Conservation (phyloP, 352 stramenopile genomes). For the Peronospora destructor region DNA sequence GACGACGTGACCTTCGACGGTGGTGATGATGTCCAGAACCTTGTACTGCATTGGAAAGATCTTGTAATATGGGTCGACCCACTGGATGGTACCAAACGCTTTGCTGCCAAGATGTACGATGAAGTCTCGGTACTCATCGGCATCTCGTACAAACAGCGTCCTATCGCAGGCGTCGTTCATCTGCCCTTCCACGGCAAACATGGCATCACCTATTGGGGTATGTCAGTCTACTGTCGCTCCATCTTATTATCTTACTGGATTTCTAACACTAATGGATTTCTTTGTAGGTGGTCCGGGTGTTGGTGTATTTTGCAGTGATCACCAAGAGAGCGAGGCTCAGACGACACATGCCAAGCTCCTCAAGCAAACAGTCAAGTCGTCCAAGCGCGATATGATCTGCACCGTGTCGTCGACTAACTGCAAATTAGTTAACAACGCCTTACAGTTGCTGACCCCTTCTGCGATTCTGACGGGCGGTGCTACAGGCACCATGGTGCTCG, state of each 20-base stretch:
- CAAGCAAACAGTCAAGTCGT: conserved; percentile 23
- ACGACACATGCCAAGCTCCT: conserved; percentile 26
- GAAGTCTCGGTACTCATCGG: conserved; percentile 75
- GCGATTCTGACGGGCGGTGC: conserved; percentile 45
- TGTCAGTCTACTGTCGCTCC: not conserved
- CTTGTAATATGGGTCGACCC: conserved; percentile 78
- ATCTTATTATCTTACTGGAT: not conserved
- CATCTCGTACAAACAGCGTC: conserved; percentile 57
- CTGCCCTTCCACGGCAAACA: conserved; percentile 49
- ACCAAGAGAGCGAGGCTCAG: conserved; percentile 21
- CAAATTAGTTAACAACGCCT: conserved; percentile 36
- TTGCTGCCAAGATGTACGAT: conserved; percentile 61
- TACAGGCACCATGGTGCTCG: conserved; percentile 68
- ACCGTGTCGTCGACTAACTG: conserved; percentile 58
- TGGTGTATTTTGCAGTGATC: conserved; percentile 43
- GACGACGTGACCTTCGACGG: conserved; percentile 16
- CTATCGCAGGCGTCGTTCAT: conserved; percentile 65
- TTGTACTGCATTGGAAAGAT: conserved; percentile 31
- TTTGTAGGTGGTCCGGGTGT: conserved; percentile 40
- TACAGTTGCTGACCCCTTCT: conserved; percentile 31
- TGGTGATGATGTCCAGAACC: conserved; percentile 22
- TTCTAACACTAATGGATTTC: not conserved
- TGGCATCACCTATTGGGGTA: conserved; percentile 65
- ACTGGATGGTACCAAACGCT: conserved; percentile 74
- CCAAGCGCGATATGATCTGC: conserved; percentile 35